These are phyloP conservation scores for Metarhizium humberi DNA, from an alignment of 2,329 filamentous ascomycete genomes.

Conservation along the genomic window DNA sequence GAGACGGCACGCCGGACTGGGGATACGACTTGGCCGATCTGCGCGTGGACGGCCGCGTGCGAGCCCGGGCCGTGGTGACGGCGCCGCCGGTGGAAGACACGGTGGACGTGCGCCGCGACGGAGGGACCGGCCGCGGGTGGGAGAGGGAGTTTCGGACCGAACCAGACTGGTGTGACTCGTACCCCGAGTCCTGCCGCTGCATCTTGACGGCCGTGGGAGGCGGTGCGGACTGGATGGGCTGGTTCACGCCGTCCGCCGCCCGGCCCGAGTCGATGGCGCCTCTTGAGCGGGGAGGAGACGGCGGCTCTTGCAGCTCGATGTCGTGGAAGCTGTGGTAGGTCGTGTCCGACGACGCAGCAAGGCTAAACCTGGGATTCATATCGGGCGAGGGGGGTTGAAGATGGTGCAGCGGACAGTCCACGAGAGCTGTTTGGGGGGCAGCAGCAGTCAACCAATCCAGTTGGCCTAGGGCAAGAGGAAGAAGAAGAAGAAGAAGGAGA, in stretches of 20 bases:
- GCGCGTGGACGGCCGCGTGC: constrained; percentile 31
- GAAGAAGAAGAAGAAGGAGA: background rate
- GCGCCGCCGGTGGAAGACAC: constrained; percentile 10
- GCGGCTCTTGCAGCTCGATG: constrained; percentile 35
- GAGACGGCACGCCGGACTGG: constrained; percentile 22
- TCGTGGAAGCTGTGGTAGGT: constrained; percentile 48
- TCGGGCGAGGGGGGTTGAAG: background rate
- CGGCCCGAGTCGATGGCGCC: constrained; percentile 7
- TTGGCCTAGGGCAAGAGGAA: background rate
- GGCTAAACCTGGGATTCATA: constrained; percentile 19
- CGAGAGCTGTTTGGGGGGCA: background rate
- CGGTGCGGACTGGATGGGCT: constrained; percentile 5
- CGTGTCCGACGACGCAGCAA: constrained; percentile 36
- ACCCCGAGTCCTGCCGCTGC: constrained; percentile 49
- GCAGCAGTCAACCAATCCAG: background rate
- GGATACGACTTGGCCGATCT: constrained; percentile 29
- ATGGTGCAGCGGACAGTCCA: background rate
- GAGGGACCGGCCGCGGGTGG: constrained; percentile 16
- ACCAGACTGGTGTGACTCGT: constrained; percentile 37
- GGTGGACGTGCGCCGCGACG: constrained; percentile 8
- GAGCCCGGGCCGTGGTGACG: constrained; percentile 18
- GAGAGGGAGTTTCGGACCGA: constrained; percentile 27
- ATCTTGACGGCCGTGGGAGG: constrained; percentile 30
- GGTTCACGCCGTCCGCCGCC: constrained; percentile 11
- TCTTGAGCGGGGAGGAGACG: background rate